Base-by-base conservation (phyloP, 345 rosid genomes). In the Pistacia atlantica region DNA sequence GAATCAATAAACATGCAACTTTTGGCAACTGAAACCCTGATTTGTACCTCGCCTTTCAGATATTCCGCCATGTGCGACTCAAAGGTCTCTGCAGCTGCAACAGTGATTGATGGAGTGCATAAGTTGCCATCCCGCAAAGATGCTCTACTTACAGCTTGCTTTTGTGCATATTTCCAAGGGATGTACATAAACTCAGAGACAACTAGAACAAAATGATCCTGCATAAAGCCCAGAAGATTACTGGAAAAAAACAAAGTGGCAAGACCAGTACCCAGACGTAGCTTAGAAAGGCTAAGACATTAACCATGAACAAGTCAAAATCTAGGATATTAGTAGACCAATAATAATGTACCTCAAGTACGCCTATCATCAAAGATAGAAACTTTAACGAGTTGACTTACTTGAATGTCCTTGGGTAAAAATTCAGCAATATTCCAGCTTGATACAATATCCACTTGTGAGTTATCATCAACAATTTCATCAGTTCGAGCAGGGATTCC, bases 321-420 rank as follows among this genome's bases (percentile, higher is more conserved):
- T 8, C 55, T 49, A 4, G 28, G 65, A 22, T 65, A 51, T 31
- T 57, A 33, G 8, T 28, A 22, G 20, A 48, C n/a, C 55, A 62
- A 58, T 51, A 11, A 22, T 33, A 37, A 56, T 55, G 46, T 59
- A 75, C 54, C 51, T 38, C 25, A 38, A 72, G 61, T 33, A 52
- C 67, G 16, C 18, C 22, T 51, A 31, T 73, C 4, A n/a, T 6
- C 2, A 12, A 48, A 38, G 69, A 80, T 38, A 57, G 70, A 67
- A 37, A 14, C 7, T 64, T 28, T 17, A 33, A 20, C 28, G 57
- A 35, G 61, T 60, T 3, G 25, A 78, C 80, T 65, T 71, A 89
- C 98, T 90, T 90, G 92, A 82, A 95, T 86, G 83, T 89, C 84
- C 85, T 95, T 89, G 28, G 98, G 98, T 60, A 95, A 85, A 76